Evolutionary conservation across 2,329 filamentous ascomycete species (phyloP).

Genomic region (Neofusicoccum ribis): DNA sequence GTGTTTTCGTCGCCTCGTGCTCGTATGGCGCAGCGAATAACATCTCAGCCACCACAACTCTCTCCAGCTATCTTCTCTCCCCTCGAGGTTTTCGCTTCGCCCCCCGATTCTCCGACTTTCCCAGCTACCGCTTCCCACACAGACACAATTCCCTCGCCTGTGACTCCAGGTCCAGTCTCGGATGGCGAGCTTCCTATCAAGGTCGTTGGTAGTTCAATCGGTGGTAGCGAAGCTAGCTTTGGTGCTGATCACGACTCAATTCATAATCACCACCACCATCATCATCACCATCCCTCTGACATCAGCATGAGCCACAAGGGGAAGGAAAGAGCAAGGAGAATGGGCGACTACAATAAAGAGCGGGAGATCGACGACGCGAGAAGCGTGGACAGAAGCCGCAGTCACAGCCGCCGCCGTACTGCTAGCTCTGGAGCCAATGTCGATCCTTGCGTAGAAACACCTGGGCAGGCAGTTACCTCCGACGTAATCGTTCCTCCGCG

Average conservation of each 20-base stretch:
- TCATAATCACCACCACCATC: not conserved
- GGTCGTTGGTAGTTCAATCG: constrained; percentile 29
- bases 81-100: constrained; percentile 31
- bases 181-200: constrained; percentile 33
- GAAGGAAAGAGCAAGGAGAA: constrained; percentile 12
- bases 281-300: not conserved
- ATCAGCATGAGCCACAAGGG: not conserved
- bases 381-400: not conserved
- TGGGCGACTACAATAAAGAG: constrained; percentile 21
- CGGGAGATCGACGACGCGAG: not conserved
- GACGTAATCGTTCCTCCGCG: not conserved
- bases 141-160: constrained; percentile 33
- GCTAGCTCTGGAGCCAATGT: constrained; percentile 36
- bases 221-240: constrained; percentile 32
- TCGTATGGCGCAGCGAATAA: not conserved
- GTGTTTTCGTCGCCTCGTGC: constrained; percentile 34
- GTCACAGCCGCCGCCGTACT: constrained; percentile 35
- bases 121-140: constrained; percentile 10
- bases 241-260: constrained; percentile 22
- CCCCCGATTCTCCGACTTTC: constrained; percentile 26
- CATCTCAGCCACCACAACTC: constrained; percentile 5
- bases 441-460: constrained; percentile 21
- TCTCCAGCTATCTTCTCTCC: constrained; percentile 30
- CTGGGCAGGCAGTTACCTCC: not conserved
- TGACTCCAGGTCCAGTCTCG: constrained; percentile 34